Conservation (phyloP, 768 basidiomycete genomes). For the Tulasnella sp. region DNA sequence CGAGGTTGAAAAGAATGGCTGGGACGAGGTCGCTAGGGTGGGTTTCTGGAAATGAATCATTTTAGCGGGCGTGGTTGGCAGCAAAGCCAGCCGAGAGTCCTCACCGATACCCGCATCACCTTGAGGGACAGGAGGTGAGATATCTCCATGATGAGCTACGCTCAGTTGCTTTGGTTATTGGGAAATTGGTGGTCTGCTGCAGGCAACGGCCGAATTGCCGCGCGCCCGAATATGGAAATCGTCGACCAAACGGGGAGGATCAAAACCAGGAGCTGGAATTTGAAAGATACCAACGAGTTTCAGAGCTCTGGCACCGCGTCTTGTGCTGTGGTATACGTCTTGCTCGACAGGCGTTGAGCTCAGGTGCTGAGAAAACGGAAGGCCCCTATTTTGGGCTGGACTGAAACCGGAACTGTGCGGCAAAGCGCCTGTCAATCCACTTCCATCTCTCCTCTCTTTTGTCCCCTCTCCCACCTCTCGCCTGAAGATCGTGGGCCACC, state of each 20-base stretch:
- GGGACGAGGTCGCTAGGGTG: slow-evolving; percentile 69
- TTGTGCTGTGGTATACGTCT: neutral
- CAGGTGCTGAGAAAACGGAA: neutral
- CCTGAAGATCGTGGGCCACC: neutral
- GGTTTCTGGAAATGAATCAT: slow-evolving; percentile 52
- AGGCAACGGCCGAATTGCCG: neutral
- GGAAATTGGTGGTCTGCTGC: neutral
- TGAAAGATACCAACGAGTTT: neutral
- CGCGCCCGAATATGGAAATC: neutral
- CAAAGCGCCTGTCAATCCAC: neutral
- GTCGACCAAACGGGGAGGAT: neutral
- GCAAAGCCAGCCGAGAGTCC: slow-evolving; percentile 35
- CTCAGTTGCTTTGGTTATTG: neutral
- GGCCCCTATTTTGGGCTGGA: slow-evolving; percentile 5
- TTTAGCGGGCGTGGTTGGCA: neutral
- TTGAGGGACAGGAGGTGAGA: slow-evolving; percentile 69
- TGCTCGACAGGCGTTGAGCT: neutral
- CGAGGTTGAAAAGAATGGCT: slow-evolving; percentile 82
- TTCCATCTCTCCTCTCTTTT: neutral
- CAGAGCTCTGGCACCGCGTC: neutral
- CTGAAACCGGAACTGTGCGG: neutral
- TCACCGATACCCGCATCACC: slow-evolving; percentile 83
- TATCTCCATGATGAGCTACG: slow-evolving; percentile 14
- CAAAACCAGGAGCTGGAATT: neutral
- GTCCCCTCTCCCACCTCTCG: neutral